Evolutionary conservation across 192 early-diverging fungal species (phyloP), one percentile per base, ranked within the genome.

Genomic region (Spinellus fusiger): DNA sequence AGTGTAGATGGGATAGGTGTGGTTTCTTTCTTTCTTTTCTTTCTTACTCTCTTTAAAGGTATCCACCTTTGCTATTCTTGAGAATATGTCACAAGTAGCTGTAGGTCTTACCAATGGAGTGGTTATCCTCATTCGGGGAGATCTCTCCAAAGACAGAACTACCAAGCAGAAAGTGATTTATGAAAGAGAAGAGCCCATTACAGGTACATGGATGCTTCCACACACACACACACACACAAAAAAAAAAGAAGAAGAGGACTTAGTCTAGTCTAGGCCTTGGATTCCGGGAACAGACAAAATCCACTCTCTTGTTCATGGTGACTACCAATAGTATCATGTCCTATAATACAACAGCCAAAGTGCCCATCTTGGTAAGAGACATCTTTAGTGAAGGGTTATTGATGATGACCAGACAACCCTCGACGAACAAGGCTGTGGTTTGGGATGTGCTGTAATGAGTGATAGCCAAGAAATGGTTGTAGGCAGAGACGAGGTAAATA

Each of bases 91-190:
- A 5, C 96, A 96, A 72, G 77, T 94, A 13, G 96, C 96, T 13
- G 75, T 96, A 32, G 96, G 94, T 3, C 76, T 98, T 58, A 91
- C 92, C 22, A 95, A 94, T 64, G 96, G 96, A 12, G 84, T 89
- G 3, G 93, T 96, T 0, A 73, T 96, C 20, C 73, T 94, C 32
- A 81, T 91, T 16, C 82, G 88, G 32, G 91, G 93, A 5, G 91
- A 93, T 68, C 74, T 96, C 15, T 81, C 83, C 32, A 84, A 86
- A 49, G 89, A 91, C 56, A 77, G 84, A 15, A 82, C 84, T 33
- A 89, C 84, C 0, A 93, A 92, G 62, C 80, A 89, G 54, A 88
- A 87, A 52, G 79, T 91, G 16, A 75, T 98, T 26, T 87, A 93
- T 73, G 84, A 93, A 59, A 87, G 90, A 10, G 81, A 86, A 22